Conservation (phyloP, 208 protist species). For the Acanthamoeba sp. region DNA sequence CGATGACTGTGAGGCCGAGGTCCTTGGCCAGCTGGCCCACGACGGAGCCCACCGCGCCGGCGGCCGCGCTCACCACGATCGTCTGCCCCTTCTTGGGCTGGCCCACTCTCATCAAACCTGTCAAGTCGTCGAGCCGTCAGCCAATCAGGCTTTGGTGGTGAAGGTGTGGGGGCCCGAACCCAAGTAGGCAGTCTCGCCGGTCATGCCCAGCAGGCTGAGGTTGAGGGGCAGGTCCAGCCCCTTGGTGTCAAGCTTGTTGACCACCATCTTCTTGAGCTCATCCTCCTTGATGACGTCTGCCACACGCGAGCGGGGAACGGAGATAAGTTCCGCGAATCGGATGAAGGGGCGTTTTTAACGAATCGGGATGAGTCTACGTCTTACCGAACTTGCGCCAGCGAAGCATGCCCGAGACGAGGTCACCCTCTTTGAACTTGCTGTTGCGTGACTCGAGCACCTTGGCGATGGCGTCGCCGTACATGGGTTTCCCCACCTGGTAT, state of each 20-base stretch:
- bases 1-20: conserved; percentile 75
- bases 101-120: conserved; percentile 66
- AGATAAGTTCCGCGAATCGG: too few relatives aligned
- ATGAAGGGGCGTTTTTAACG: too few relatives aligned
- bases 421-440: conserved; percentile 14
- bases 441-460: conserved; percentile 40
- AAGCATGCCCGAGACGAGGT: conserved; percentile 36
- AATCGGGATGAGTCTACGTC: too few relatives aligned
- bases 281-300: conserved; percentile 47
- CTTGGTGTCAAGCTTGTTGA: conserved; percentile 63
- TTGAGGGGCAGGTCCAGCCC: conserved; percentile 26
- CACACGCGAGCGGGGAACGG: too few relatives aligned
- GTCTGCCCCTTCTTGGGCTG: conserved; percentile 86
- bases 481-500: conserved; percentile 32
- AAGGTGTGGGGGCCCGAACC: neutral
- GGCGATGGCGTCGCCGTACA: conserved; percentile 50
- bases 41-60: conserved; percentile 81
- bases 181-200: conserved; percentile 50
- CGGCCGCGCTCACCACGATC: conserved; percentile 81
- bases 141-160: neutral
- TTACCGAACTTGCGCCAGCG: conserved; percentile 55
- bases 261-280: conserved; percentile 3
- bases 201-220: conserved; percentile 66
- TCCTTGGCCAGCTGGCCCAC: conserved; percentile 79
- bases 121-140: too few relatives aligned